Base-by-base conservation (phyloP, 371 early-diverging fungal species). In the Lichtheimia ornata region DNA sequence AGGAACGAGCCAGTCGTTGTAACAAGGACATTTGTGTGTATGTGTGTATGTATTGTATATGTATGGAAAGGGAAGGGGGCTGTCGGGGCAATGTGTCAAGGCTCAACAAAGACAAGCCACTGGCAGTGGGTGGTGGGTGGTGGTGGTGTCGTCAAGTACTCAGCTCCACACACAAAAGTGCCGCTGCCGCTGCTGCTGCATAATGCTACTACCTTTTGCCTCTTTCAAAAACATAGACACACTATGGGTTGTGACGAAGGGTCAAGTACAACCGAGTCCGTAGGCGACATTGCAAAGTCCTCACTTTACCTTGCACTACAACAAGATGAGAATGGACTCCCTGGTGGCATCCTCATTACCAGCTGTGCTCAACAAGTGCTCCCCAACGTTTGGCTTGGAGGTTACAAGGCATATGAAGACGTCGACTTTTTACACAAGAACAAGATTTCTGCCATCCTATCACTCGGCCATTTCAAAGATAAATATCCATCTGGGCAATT, bases 381-480 rank as follows among this genome's bases (percentile, higher is more conserved):
- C 14, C 72, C 71, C 5, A 56, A 64, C 42, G 52, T 80, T 17
- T 80, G 73, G 73, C 58, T 80, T 7, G 80, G 84, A 27, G 83
- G 84, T 40, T 84, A 77, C 53, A 69, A 62, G 52, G 76, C 82
- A 2, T 62, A 69, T 12, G 74, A 73, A 63, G 66, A 72, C 9
- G 28, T 24, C 12, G 20, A 61, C 2, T 76, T 76, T 56, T 61
- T 90, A 42, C 51, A 73, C 13, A 81, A 81, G 41, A 76, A 75
- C 49, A 75, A 81, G 20, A 86, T 91, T 50, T 77, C 79, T 1
- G 79, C 81, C 49, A 82, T 91, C 17, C 66, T 91, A 18, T 72
- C 81, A 13, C 58, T 87, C 3, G 81, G 81, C 14, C 73, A 80
- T 57, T 82, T 81, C 50, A 65, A 71, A 58, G 76, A 64, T 30